Percentiles rank a stretch among this genome's conserved stretches.
phyloP scores from a whole-genome alignment of 371 early-diverging fungal genomes.

The Mortierella sp. region DNA sequence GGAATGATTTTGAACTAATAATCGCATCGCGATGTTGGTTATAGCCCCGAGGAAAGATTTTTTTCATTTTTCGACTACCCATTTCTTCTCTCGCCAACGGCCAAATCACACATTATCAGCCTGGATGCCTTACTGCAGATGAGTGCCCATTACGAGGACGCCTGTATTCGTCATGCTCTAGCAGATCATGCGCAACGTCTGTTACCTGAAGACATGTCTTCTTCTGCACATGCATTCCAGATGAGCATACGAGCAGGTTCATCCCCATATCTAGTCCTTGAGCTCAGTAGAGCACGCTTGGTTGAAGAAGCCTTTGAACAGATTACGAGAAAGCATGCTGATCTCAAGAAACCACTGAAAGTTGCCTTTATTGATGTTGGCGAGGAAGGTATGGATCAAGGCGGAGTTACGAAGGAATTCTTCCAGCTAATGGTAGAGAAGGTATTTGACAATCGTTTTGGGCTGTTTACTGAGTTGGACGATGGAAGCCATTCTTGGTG shows the following conservation, averaged over 20 bases:
- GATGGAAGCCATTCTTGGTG: slow-evolving; percentile 89
- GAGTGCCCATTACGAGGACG: slow-evolving; percentile 85
- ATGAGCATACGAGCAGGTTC: slow-evolving; percentile 44
- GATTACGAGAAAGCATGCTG: slow-evolving; percentile 70
- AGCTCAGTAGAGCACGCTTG: slow-evolving; percentile 61
- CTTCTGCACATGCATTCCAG: slow-evolving; percentile 37
- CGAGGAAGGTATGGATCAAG: slow-evolving; percentile 92
- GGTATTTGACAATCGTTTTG: slow-evolving; percentile 92
- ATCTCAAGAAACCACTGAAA: slow-evolving; percentile 87
- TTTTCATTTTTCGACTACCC: slow-evolving; percentile 83
- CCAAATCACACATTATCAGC: slow-evolving; percentile 81
- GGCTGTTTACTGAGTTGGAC: slow-evolving; percentile 92
- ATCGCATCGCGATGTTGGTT: too few species aligned
- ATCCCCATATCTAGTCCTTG: slow-evolving; percentile 68
- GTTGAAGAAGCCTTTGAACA: slow-evolving; percentile 58
- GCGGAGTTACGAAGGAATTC: slow-evolving; percentile 97
- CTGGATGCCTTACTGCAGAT: slow-evolving; percentile 88
- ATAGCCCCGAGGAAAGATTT: slow-evolving; percentile 59
- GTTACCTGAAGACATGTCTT: slow-evolving; percentile 60
- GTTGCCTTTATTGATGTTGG: slow-evolving; percentile 84
- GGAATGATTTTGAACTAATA: too few species aligned
- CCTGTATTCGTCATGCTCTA: slow-evolving; percentile 81
- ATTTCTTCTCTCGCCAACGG: slow-evolving; percentile 76
- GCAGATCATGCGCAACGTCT: slow-evolving; percentile 75
- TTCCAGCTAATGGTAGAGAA: slow-evolving; percentile 91